phyloP scores from a whole-genome alignment of 2,329 filamentous ascomycete species.

The Proliferodiscus dingleyae region DNA sequence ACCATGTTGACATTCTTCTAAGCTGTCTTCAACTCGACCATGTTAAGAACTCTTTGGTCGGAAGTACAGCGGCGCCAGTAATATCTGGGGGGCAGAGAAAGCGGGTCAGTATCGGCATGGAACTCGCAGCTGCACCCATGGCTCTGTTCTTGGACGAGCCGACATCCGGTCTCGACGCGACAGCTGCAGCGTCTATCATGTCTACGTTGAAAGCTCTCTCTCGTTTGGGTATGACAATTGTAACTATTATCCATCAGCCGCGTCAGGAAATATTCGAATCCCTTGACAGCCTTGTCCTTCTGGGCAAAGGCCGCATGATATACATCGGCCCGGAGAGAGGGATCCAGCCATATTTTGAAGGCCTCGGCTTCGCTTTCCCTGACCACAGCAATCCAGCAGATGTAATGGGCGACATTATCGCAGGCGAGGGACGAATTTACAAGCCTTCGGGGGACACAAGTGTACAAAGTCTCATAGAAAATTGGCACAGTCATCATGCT shows the following conservation, averaged over 20 bases:
- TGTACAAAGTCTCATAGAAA: constrained; percentile 44
- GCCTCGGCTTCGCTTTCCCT: constrained; percentile 47
- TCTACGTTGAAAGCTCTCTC: constrained; percentile 58
- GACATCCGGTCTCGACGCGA: constrained; percentile 56
- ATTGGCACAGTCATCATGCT: constrained; percentile 37
- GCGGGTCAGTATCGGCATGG: constrained; percentile 58
- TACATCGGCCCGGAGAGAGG: constrained; percentile 45
- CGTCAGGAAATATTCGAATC: constrained; percentile 48
- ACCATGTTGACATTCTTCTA: constrained; percentile 52
- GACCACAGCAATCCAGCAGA: constrained; percentile 50
- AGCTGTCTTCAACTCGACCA: constrained; percentile 42
- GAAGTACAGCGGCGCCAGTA: constrained; percentile 55
- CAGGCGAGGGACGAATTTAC: constrained; percentile 50
- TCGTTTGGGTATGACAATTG: constrained; percentile 46
- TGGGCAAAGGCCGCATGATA: constrained; percentile 52
- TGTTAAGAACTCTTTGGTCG: constrained; percentile 43
- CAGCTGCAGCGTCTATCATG: constrained; percentile 59
- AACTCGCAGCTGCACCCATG: constrained; percentile 52
- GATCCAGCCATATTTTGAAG: constrained; percentile 46
- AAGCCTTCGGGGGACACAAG: constrained; percentile 42
- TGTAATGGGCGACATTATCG: constrained; percentile 57
- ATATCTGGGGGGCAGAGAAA: constrained; percentile 59
- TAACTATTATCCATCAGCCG: constrained; percentile 53
- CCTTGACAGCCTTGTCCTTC: constrained; percentile 60
- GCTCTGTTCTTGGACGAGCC: constrained; percentile 59